Evolutionary conservation across 805 yeast species (phyloP).

Genomic region (Candida michaelii): DNA sequence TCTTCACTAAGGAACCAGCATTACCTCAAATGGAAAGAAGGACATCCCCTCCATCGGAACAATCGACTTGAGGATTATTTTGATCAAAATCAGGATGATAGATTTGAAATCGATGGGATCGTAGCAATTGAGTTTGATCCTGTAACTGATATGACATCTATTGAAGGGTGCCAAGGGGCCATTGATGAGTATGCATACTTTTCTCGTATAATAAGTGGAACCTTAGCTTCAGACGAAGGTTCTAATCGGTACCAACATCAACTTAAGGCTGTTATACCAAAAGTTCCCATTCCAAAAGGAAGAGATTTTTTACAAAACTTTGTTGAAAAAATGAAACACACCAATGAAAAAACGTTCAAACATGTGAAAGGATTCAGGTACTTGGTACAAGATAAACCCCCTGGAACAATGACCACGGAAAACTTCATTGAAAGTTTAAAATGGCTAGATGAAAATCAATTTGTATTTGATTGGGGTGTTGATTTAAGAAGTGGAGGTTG

Average conservation of each 20-base stretch:
- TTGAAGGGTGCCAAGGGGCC: conserved; percentile 25
- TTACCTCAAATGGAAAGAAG: conserved; percentile 31
- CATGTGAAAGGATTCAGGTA: conserved; percentile 42
- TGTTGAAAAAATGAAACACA: conserved; percentile 14
- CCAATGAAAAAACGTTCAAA: conserved; percentile 10
- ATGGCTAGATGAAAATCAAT: conserved; percentile 29
- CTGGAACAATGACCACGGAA: conserved; percentile 28
- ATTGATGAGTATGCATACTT: conserved; percentile 20
- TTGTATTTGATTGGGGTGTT: conserved; percentile 44
- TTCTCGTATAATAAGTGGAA: conserved; percentile 15
- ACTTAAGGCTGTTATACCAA: conserved; percentile 37
- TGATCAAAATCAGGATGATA: conserved; percentile 7
- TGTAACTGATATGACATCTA: conserved; percentile 11
- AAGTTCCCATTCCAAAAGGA: conserved; percentile 46
- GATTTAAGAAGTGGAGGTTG: conserved; percentile 36
- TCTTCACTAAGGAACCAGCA: conserved; percentile 23
- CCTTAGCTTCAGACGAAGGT: conserved; percentile 13
- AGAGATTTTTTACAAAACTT: conserved; percentile 16
- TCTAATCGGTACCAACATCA: conserved; percentile 10
- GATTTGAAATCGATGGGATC: conserved; percentile 23
- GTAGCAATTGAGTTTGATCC: conserved; percentile 38
- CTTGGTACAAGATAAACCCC: conserved; percentile 44
- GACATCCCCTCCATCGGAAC: conserved; percentile 22
- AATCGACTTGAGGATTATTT: conserved; percentile 28
- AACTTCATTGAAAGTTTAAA: conserved; percentile 31